Conservation (phyloP, 495 filamentous ascomycete genomes). For the Penicillium macrosclerotiorum region DNA sequence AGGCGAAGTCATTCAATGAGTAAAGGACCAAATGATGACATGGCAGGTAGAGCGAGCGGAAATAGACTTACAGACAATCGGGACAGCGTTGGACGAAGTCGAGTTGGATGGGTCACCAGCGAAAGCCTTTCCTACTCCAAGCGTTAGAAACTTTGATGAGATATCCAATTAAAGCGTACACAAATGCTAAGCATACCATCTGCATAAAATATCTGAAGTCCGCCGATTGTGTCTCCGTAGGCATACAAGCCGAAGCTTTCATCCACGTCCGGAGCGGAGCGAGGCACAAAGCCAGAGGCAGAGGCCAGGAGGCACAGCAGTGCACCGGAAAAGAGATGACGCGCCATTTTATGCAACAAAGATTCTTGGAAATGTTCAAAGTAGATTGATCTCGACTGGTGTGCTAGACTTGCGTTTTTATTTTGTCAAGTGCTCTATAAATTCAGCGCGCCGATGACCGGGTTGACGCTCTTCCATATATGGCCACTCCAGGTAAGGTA, state of each 20-base stretch:
- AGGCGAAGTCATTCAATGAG: not conserved
- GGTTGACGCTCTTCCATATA: too few species aligned
- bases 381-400: too few species aligned
- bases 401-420: too few species aligned
- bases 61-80: not conserved
- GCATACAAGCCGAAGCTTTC: slow-evolving; percentile 29
- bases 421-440: not conserved
- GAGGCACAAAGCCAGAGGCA: slow-evolving; percentile 1
- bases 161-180: not conserved
- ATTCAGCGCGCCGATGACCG: too few species aligned
- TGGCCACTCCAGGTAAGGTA: too few species aligned
- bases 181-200: slow-evolving; percentile 18
- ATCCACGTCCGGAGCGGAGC: slow-evolving; percentile 1
- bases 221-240: slow-evolving; percentile 30
- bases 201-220: slow-evolving; percentile 31
- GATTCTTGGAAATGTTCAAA: too few species aligned
- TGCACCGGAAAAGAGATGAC: not conserved
- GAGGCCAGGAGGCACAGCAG: slow-evolving; percentile 2
- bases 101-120: slow-evolving; percentile 5
- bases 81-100: slow-evolving; percentile 1
- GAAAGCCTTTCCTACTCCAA: slow-evolving; percentile 1
- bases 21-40: not conserved
- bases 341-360: not conserved
- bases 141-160: too few species aligned
- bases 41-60: not conserved